Base-by-base conservation (phyloP, 1,284 basidiomycete genomes). In the Somion occarium region DNA sequence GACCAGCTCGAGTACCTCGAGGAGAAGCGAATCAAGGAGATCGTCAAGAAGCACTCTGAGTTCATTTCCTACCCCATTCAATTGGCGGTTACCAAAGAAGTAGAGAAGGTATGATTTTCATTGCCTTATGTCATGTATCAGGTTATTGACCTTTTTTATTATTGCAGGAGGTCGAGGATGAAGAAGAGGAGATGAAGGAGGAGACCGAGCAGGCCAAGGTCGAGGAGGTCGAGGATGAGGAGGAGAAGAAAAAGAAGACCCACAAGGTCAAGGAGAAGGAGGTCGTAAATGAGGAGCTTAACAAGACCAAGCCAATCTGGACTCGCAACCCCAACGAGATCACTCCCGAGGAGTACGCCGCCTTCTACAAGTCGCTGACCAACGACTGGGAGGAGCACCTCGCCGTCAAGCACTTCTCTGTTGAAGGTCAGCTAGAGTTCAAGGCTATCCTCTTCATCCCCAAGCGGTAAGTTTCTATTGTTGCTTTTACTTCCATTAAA, bases 341-440 rank as follows among this genome's bases (percentile, higher is more conserved):
- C 72, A 90, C 85, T 38, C 61, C 78, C 38, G 96, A 99, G 67
- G 96, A 99, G 75, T 99, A 99, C 71, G 84, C 71, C 51, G 75
- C 94, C 45, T 99, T 99, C 85, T 99, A 99, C 88, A 99, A 99
- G 87, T 94, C 91, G 69, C 84, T 99, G 75, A 91, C 92, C 64
- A 99, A 99, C 75, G 97, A 99, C 76, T 99, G 97, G 97, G 97
- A 98, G 71, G 97, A 99, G 64, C 95, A 98, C 70, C 90, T 99
- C 46, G 92, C 95, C 50, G 93, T 98, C 71, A 99, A 98, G 85
- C 96, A 99, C 85, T 99, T 99, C 87, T 98, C 94, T 51, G 96
- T 99, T 47, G 96, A 99, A 73, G 97, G 97, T 79, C 96, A 99
- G 73, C 93, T 99, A 64, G 97, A 97, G 75, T 99, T 99, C 86